Evolutionary conservation across 1,284 basidiomycete species (phyloP), one percentile per base, ranked within the genome.

Genomic region (Leccinum insigne): DNA sequence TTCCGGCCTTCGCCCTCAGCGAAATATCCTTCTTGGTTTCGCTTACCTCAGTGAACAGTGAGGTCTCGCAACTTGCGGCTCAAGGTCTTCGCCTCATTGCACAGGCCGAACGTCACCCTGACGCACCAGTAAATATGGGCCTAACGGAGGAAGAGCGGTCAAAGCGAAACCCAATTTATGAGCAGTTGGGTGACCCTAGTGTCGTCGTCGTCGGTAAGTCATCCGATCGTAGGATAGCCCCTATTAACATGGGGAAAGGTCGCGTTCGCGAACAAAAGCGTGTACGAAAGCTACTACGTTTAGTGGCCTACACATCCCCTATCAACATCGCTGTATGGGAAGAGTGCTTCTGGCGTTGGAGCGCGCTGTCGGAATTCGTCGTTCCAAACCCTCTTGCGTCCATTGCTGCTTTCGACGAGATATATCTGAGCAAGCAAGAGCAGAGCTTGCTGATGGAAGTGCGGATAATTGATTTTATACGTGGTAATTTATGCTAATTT

Each of bases 241-340:
- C 5, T 32, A 57, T 52, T 74, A 38, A 74, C 21, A 56, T 23
- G 16, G 18, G 16, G 52, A 44, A 66, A 81, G 83, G 93, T 47
- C 89, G 93, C 26, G 82, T 92, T 49, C 89, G 86, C 7, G 88
- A 93, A 74, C 93, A 95, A 79, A 95, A 92, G 76, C 85, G 92
- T 3, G 85, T 94, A 26, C 82, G 94, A 11, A 90, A 88, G 73
- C 78, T 93, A 47, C 75, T 94, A 63, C 85, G 91, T 5, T 77
- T 86, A 63, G 82, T 93, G 58, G 82, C 87, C 1, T 82, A 83
- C 18, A 87, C 90, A 9, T 86, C 85, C 29, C 83, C 86, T 1
- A 84, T 87, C 10, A 86, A 92, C 70, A 81, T 91, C 59, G 89
- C 89, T 4, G 89, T 92, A 2, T 95, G 94, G 94, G 82, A 90